These are phyloP conservation scores for Bidens hawaiensis DNA, from an alignment of 140 eudicot species.

Conservation along the genomic window DNA sequence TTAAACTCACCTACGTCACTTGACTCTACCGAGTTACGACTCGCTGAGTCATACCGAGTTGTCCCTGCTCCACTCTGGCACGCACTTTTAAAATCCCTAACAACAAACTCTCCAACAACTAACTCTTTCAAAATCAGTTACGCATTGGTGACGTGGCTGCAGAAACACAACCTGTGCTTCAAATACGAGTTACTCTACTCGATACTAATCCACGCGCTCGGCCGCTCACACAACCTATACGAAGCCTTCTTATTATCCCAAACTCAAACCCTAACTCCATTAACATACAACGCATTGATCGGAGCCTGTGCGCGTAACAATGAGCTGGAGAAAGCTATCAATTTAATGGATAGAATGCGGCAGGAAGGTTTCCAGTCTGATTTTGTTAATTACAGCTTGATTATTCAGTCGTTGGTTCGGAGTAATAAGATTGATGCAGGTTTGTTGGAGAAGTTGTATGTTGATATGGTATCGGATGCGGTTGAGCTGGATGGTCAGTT, in stretches of 20 bases:
- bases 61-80: constrained; percentile 94
- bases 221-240: constrained; percentile 69
- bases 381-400: constrained; percentile 68
- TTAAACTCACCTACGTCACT: constrained; percentile 33
- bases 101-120: no score
- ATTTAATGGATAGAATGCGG: constrained; percentile 69
- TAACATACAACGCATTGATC: constrained; percentile 78
- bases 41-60: constrained; percentile 74
- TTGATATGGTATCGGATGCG: constrained; percentile 52
- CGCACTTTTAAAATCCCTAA: constrained; percentile 58
- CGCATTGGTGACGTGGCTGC: constrained; percentile 74
- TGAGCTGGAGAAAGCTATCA: constrained; percentile 81
- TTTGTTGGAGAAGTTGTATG: constrained; percentile 49
- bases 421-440: constrained; percentile 44
- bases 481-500: constrained; percentile 73
- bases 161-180: constrained; percentile 75
- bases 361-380: constrained; percentile 74
- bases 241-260: constrained; percentile 82
- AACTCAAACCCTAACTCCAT: constrained; percentile 63
- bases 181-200: constrained; percentile 80
- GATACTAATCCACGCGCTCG: constrained; percentile 74
- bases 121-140: constrained; percentile 45
- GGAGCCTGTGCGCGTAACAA: constrained; percentile 90
- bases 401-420: constrained; percentile 64
- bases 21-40: constrained; percentile 71